These are phyloP conservation scores for Linanthus parryae DNA, from an alignment of 148 eudicot genomes.

Conservation along the genomic window DNA sequence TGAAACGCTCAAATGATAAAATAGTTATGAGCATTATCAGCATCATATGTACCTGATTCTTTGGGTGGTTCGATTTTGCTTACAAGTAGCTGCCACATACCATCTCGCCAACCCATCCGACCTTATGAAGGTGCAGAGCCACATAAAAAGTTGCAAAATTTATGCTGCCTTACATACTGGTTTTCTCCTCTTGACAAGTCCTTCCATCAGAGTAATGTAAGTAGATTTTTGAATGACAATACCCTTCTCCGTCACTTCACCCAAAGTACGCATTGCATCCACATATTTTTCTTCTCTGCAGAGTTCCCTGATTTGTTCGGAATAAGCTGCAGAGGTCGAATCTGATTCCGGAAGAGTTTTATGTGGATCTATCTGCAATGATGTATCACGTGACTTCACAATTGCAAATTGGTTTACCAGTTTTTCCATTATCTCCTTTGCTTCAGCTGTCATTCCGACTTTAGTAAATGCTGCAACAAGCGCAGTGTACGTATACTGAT, in stretches of 20 bases:
- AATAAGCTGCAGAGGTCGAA: conserved; percentile 28
- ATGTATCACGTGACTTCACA: conserved; percentile 18
- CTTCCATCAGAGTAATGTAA: conserved; percentile 57
- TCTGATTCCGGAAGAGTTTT: conserved; percentile 24
- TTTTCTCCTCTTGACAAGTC: conserved; percentile 53
- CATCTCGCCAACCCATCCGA: too few species aligned
- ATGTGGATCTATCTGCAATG: conserved; percentile 12
- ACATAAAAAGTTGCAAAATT: too few species aligned
- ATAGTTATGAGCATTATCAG: too few species aligned
- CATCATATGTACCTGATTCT: too few species aligned
- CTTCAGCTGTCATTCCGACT: conserved; percentile 53
- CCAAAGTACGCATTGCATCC: conserved; percentile 64
- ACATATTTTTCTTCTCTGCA: conserved; percentile 48
- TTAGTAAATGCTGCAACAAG: conserved; percentile 45
- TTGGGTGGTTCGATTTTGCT: too few species aligned
- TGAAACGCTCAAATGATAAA: too few species aligned
- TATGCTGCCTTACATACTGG: conserved; percentile 23
- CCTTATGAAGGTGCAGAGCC: too few species aligned
- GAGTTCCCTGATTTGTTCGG: conserved; percentile 50
- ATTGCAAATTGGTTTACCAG: too few species aligned
- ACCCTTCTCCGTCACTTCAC: conserved; percentile 44
- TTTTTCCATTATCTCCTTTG: conserved; percentile 43
- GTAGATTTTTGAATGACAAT: conserved; percentile 37
- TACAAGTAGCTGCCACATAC: too few species aligned
- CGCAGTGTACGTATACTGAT: conserved; percentile 52